A percentile compares a stretch with the other conserved stretches of the same genome.
phyloP scores from a whole-genome alignment of 164 flowering plant species.

The Liquidambar formosana region DNA sequence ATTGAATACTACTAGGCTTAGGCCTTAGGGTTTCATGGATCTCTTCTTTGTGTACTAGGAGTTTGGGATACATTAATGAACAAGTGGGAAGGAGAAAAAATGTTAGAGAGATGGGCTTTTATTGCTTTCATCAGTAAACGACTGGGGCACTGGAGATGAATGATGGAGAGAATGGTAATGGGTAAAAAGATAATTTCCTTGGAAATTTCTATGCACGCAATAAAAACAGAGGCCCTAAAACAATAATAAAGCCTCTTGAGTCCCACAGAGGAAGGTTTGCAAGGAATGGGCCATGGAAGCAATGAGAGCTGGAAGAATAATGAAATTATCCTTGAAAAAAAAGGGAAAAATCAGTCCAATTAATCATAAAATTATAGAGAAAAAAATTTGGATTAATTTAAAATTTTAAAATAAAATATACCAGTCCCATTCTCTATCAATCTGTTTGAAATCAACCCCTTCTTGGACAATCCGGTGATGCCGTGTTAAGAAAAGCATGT shows the following conservation, averaged over 20 bases:
- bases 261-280: slow-evolving; percentile 59
- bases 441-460: slow-evolving; percentile 71
- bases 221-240: slow-evolving; percentile 83
- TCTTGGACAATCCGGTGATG: slow-evolving; percentile 43
- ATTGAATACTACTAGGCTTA: too few species aligned
- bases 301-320: slow-evolving; percentile 65
- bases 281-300: slow-evolving; percentile 42
- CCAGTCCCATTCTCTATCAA: slow-evolving; percentile 89
- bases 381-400: too few species aligned
- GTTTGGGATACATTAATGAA: too few species aligned
- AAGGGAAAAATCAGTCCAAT: background rate
- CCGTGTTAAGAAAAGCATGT: slow-evolving; percentile 60
- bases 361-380: background rate
- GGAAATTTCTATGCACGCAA: slow-evolving; percentile 57
- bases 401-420: too few species aligned
- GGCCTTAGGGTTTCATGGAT: too few species aligned
- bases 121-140: too few species aligned
- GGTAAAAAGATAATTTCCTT: slow-evolving; percentile 39
- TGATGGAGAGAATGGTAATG: slow-evolving; percentile 82
- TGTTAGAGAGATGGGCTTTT: too few species aligned
- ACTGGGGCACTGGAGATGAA: slow-evolving; percentile 56
- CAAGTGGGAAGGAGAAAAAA: too few species aligned
- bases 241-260: slow-evolving; percentile 46
- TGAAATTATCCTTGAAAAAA: slow-evolving; percentile 72
- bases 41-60: too few species aligned